Percentiles rank a stretch among this genome's conserved stretches.
These are phyloP conservation scores for Petunia axillaris DNA, from an alignment of 257 asterid species.

Conservation along the genomic window DNA sequence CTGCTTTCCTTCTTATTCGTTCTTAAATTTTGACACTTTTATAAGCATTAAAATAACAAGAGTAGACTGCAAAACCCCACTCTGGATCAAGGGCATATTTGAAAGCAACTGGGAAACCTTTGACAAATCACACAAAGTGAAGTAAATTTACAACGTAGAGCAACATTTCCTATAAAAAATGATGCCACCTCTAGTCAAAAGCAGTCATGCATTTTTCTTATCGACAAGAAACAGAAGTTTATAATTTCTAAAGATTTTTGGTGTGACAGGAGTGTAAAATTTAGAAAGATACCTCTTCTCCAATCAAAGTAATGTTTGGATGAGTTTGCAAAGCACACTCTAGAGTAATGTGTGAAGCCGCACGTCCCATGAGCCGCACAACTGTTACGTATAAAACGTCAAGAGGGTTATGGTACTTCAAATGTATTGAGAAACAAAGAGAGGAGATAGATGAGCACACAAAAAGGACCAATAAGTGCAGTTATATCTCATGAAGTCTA, in stretches of 20 bases:
- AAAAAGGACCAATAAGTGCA: neutral
- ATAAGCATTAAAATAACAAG: neutral
- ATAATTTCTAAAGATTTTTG: slow-evolving; percentile 4
- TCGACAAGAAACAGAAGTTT: neutral
- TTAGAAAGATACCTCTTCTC: slow-evolving; percentile 80
- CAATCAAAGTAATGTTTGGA: slow-evolving; percentile 92
- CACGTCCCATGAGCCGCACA: slow-evolving; percentile 99
- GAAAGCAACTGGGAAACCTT: neutral
- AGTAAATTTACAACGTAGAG: neutral
- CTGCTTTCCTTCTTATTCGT: neutral
- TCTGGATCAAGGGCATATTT: neutral
- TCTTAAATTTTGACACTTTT: neutral
- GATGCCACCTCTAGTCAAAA: neutral
- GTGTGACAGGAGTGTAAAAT: neutral
- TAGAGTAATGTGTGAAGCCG: slow-evolving; percentile 97
- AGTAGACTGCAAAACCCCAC: neutral
- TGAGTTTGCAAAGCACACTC: slow-evolving; percentile 99
- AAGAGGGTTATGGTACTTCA: neutral
- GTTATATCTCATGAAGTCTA: neutral
- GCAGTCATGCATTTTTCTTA: neutral
- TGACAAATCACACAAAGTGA: neutral
- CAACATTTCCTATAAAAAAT: neutral
- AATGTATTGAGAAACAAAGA: slow-evolving; percentile 1
- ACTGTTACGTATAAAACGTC: slow-evolving; percentile 49
- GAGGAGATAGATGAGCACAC: slow-evolving; percentile 20